These are phyloP conservation scores for Mycena rebaudengoi DNA, from an alignment of 768 basidiomycete genomes.

Conservation along the genomic window DNA sequence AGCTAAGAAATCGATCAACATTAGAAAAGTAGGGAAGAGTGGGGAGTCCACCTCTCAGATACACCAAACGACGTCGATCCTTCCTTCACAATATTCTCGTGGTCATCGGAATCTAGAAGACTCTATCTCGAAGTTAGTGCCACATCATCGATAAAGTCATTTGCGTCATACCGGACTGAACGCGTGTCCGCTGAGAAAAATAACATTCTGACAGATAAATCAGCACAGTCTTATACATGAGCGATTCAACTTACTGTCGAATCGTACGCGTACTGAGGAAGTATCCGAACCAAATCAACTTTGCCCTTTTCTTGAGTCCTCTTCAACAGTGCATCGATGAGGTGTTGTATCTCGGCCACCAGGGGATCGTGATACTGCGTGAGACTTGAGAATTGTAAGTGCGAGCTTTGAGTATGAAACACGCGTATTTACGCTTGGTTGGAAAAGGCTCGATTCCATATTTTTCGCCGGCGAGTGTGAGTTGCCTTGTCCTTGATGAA, in stretches of 20 bases:
- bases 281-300: neutral
- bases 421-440: neutral
- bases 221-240: neutral
- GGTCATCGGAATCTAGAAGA: conserved; percentile 11
- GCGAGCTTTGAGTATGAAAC: neutral
- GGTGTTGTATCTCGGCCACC: neutral
- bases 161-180: neutral
- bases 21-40: neutral
- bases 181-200: conserved; percentile 15
- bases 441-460: conserved; percentile 11
- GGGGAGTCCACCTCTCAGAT: neutral
- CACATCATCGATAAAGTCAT: neutral
- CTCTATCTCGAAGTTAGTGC: neutral
- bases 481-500: conserved; percentile 10
- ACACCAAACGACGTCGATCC: neutral
- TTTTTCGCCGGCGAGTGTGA: neutral
- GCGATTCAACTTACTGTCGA: neutral
- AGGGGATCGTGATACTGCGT: neutral
- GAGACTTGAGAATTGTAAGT: neutral
- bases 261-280: conserved; percentile 10
- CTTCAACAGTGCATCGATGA: neutral
- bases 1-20: neutral
- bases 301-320: neutral
- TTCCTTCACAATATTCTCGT: neutral
- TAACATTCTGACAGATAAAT: neutral